Evolutionary conservation across 2,329 filamentous ascomycete genomes (phyloP), one percentile per base, ranked within the genome.

Genomic region (Leptoxyphium fumago): DNA sequence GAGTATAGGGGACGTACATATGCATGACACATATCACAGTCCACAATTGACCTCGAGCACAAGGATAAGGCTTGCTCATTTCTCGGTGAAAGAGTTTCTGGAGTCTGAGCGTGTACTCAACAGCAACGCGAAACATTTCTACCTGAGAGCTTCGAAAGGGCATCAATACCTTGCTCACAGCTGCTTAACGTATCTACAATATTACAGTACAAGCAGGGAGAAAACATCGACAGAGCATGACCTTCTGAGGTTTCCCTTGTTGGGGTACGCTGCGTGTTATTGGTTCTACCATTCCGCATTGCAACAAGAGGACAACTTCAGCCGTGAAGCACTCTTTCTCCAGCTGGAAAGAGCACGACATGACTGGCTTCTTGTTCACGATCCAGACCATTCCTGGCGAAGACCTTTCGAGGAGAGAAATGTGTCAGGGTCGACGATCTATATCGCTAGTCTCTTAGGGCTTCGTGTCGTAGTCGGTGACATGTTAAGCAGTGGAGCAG

Each of bases 31-130:
- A 15, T 32, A 45, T 4, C 32, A 15, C 26, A 2, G 29, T 45
- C 40, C 26, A 15, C 7, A 29, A 14, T 29, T 44, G 2, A 32
- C n/a, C 14, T 10, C 13, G 10, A 9, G 45, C 26, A 48, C 43
- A 6, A 42, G 26, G 39, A 13, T 45, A 50, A 40, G 36, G 29
- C 47, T 62, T 11, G 55, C 58, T 38, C 60, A 62, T 43, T 62
- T 58, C 41, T 62, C 59, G 15, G 59, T 62, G n/a, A 51, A 60
- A 40, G 60, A 62, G 32, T 62, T 61, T 29, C 56, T 62, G 21
- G 11, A 55, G 0, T 61, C 58, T 36, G 47, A 52, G 10, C 53
- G 55, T 21, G 51, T 55, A 7, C 18, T 32, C 39, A 53, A 52
- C 45, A 41, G 48, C 45, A 29, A 34, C 39, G 49, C 47, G 2